Evolutionary conservation across 2,329 filamentous ascomycete genomes (phyloP), one percentile per base, ranked within the genome.

Genomic region (Fusarium illudens): DNA sequence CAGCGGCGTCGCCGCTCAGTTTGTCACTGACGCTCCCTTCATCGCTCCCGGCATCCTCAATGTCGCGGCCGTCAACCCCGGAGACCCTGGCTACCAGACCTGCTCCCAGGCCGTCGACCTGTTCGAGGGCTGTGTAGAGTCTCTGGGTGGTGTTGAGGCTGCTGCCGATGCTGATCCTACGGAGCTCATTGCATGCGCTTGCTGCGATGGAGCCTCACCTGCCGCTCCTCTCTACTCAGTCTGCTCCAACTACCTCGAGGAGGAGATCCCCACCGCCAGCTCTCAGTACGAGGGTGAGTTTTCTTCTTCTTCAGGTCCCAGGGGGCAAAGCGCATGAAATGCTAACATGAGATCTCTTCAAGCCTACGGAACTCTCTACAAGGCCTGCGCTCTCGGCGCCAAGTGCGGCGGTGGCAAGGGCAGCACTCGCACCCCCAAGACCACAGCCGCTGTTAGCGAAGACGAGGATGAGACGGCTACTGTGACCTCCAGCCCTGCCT

Each of bases 321-420:
- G 12, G n/a, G 3, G 2, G 2, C 15, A 4, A 17, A 4, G 12
- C 1, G 11, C 4, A 29, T 4, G 6, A 30, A 11, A 15, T 22
- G n/a, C 65, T 73, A 59, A 73, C 44, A 54, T 36, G 17, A n/a
- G 7, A 22, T 2, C 17, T 10, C 22, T 37, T 13, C 22, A 77
- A 77, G 75, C 74, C 20, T 77, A 73, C 33, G 73, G 65, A 6
- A 68, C 63, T 36, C 50, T 77, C 11, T 76, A 76, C 51, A 63
- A 60, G 13, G 49, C 70, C 29, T 77, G 75, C 54, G 65, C 27
- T 48, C 20, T 65, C 11, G 51, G 32, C 27, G 65, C 58, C 17
- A 49, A 34, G 6, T 73, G 71, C 34, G 53, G 44, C 5, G 56
- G 48, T 10, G 37, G 58, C 20, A 58, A 50, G 32, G 56, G 27